Base-by-base conservation (phyloP, 805 yeast genomes). In the Huiozyma naganishii region DNA sequence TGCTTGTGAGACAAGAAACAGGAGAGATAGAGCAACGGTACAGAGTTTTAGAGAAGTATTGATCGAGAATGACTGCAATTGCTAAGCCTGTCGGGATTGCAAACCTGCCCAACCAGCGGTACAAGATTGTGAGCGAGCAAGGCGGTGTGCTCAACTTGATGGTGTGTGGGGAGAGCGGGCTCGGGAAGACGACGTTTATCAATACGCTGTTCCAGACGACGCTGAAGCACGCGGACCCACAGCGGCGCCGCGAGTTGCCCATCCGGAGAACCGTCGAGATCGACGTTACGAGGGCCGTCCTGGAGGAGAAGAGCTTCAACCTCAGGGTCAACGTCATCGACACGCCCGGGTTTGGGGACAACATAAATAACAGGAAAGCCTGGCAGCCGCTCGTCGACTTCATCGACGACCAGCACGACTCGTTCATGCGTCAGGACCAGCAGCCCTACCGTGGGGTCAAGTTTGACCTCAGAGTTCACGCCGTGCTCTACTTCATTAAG, bases 261-360 rank as follows among this genome's bases (percentile, higher is more conserved):
- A 73, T 65, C 28, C 77, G 72, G 57, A 73, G 74, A 55, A 84
- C 94, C 2, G 85, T 83, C 28, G 89, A 80, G 51, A 79, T 86
- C 49, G 89, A 83, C 51, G 77, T 87, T 44, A 74, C 76, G 40
- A 75, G 90, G 54, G 90, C 92, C n/a, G 73, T 76, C 45, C 72
- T 85, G 52, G 92, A 81, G 60, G 97, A 89, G 60, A 80, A 84
- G 64, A 85, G 83, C 59, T 84, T 89, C 65, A 73, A 72, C 51
- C 73, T 85, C 52, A 74, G 82, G 49, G 74, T 89, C 50, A 87
- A 87, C 52, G 73, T 89, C 45, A 79, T 89, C 54, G 96, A 88
- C 64, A 86, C 96, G 1, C 95, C 95, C 7, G 96, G 96, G 1
- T 86, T 87, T 61, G 97, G 96, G 48, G 94, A 86, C 61, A 83